Evolutionary conservation across 1,284 basidiomycete species (phyloP).

Genomic region (Inonotus hispidus): DNA sequence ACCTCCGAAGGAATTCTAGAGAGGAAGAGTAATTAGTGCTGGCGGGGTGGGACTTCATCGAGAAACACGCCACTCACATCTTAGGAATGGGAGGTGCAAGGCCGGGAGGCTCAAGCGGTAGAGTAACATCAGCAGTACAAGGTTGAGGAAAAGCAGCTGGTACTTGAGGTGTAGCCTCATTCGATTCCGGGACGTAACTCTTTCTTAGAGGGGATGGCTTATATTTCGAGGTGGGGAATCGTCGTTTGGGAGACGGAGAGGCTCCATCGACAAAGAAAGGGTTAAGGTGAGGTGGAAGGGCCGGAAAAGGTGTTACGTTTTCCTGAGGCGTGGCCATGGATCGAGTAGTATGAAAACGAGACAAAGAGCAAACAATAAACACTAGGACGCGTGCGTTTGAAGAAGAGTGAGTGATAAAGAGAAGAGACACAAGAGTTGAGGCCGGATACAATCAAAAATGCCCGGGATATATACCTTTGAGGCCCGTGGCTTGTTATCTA

Average conservation of each 20-base stretch:
- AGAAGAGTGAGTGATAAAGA: not conserved
- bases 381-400: not conserved
- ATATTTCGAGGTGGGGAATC: not conserved
- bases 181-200: not conserved
- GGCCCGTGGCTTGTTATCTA: no score
- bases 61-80: no score
- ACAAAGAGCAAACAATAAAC: not conserved
- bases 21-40: no score
- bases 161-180: not conserved
- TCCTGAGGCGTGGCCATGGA: not conserved
- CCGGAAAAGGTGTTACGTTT: not conserved
- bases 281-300: not conserved
- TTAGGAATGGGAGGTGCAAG: no score
- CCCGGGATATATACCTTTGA: no score
- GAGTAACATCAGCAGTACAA: no score
- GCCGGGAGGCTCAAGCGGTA: no score
- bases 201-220: not conserved
- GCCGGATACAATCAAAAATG: no score
- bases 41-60: no score
- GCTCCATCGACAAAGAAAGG: not conserved
- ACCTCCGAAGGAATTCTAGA: no score
- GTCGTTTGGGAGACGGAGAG: not conserved
- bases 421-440: no score
- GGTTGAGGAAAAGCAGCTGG: no score
- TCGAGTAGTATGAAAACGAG: not conserved